Conservation (phyloP, 192 early-diverging fungal species). For the Entomortierella beljakovae region DNA sequence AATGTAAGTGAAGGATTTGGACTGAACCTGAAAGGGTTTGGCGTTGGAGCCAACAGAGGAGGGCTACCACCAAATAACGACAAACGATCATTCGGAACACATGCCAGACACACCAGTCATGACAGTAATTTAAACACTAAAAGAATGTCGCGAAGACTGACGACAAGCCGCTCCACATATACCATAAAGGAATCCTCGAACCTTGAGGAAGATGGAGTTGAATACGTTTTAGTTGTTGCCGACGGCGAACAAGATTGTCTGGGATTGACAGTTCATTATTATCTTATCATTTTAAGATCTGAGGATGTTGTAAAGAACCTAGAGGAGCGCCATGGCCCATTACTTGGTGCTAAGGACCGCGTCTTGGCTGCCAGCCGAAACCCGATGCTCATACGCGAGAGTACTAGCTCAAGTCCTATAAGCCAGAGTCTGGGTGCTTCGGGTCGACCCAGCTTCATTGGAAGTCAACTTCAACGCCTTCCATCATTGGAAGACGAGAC, state of each 20-base stretch:
- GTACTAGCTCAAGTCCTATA: neutral
- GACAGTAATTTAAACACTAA: conserved; percentile 41
- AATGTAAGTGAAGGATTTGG: neutral
- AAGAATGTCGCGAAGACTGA: conserved; percentile 22
- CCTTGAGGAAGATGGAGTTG: conserved; percentile 45
- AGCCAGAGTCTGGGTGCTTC: neutral
- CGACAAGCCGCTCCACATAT: conserved; percentile 32
- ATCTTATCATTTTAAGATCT: conserved; percentile 35
- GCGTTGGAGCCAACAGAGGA: conserved; percentile 15
- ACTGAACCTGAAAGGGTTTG: conserved; percentile 30
- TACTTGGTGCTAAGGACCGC: conserved; percentile 28
- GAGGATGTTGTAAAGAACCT: conserved; percentile 54
- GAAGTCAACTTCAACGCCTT: conserved; percentile 6
- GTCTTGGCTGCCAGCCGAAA: conserved; percentile 28
- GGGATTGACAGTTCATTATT: conserved; percentile 48
- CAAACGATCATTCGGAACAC: conserved; percentile 20
- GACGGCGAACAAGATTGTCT: conserved; percentile 38
- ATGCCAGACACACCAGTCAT: conserved; percentile 42
- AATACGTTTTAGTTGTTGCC: conserved; percentile 41
- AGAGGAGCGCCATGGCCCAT: conserved; percentile 46
- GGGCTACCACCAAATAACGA: conserved; percentile 10
- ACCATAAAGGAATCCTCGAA: conserved; percentile 28
- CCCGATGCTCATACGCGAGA: conserved; percentile 4
- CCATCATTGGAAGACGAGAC: conserved; percentile 2
- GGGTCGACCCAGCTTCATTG: neutral